A percentile compares a stretch with the other conserved stretches of the same genome.
Evolutionary conservation across 2,329 filamentous ascomycete genomes (phyloP).

Genomic region (Ophiostoma populinum): DNA sequence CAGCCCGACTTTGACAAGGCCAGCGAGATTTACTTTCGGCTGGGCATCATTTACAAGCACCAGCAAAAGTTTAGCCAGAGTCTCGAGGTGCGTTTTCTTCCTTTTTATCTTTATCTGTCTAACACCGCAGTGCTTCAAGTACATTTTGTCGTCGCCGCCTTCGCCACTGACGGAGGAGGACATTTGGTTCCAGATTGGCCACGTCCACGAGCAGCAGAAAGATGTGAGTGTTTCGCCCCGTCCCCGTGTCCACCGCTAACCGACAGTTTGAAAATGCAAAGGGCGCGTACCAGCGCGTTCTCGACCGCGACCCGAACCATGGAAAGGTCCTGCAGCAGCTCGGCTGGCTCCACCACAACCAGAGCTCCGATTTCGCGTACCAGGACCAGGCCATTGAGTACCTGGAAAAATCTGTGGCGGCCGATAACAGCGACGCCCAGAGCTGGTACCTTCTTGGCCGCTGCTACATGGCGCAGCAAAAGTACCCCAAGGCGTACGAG

Average conservation of each 20-base stretch:
- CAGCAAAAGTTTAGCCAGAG: constrained; percentile 87
- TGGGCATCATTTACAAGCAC: constrained; percentile 99
- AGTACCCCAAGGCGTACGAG: constrained; percentile 96
- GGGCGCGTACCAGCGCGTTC: constrained; percentile 75
- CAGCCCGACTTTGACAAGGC: constrained; percentile 95
- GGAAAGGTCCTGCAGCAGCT: constrained; percentile 97
- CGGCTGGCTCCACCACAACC: constrained; percentile 93
- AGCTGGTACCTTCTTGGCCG: constrained; percentile 96
- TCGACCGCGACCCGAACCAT: constrained; percentile 88
- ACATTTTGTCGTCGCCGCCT: constrained; percentile 86
- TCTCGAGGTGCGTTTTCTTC: constrained; percentile 52
- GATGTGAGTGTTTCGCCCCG: constrained; percentile 48
- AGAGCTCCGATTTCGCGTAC: constrained; percentile 76
- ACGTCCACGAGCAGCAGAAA: constrained; percentile 97
- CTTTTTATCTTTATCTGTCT: constrained; percentile 3
- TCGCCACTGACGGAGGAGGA: constrained; percentile 90
- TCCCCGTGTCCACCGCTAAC: constrained; percentile 15
- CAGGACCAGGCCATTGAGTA: constrained; percentile 96
- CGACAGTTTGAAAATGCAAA: constrained; percentile 80
- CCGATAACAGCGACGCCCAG: constrained; percentile 87
- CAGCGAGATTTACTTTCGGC: constrained; percentile 95
- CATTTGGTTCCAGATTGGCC: constrained; percentile 99
- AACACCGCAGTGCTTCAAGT: constrained; percentile 71
- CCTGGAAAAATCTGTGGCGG: constrained; percentile 80
- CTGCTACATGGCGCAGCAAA: constrained; percentile 98